Evolutionary conservation across 2,329 filamentous ascomycete species (phyloP), one percentile per base, ranked within the genome.

Genomic region (Acarospora socialis): DNA sequence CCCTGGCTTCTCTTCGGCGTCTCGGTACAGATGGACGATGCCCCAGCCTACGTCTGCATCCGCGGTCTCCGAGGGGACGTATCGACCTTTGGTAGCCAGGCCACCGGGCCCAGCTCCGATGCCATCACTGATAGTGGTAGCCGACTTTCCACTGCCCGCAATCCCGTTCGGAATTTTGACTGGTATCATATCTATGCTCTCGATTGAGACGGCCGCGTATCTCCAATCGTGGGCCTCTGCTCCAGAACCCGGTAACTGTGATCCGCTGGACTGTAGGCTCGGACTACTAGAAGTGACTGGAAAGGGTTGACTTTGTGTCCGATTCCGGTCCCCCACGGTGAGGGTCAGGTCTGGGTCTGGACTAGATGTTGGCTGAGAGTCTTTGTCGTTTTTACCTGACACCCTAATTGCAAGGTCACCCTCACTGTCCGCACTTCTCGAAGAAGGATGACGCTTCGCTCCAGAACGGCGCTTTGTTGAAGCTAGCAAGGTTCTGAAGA

Each of bases 11-110:
- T 92, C 81, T 36, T 83, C 72, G 2, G 70, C 71, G 54, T 95
- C 87, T 7, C 86, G 73, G 53, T 94, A 98, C 17, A 98, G 68
- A 53, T 94, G 90, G 2, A 98, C 84, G 9, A 95, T 73, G 1
- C 90, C 90, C 78, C 83, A 94, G 24, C 83, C 81, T 2, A 84
- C 66, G 37, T 92, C 79, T 1, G 82, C 83, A 33, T 78, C 73
- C 38, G 68, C 65, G 10, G 73, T 70, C 34, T 77, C 70, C 1
- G 8, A 87, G 64, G 1, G 80, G 75, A 81, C 60, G 49, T 78
- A 92, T 40, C 71, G 68, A 4, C 82, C 90, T 52, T 86, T 93
- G 1, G 86, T 92, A 37, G 81, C 77, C 30, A 78, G 71, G 4
- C 80, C 81, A 4, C 72, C 66, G 16, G 65, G 45, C 52, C 65